Evolutionary conservation across 176 grass and related monocot species (phyloP).

Genomic region (Musa schizocarpa): DNA sequence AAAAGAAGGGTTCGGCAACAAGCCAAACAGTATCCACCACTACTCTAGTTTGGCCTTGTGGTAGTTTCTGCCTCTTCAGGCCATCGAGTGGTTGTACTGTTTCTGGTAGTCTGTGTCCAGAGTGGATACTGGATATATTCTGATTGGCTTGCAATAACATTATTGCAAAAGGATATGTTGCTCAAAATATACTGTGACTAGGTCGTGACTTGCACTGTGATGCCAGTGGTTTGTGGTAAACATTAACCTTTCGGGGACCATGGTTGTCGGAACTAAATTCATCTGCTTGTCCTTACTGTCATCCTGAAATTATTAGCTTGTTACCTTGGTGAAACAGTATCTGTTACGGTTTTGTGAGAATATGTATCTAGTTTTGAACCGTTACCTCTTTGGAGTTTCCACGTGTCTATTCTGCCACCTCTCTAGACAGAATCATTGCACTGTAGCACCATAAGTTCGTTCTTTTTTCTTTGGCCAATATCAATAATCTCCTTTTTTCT

Average conservation of each 20-base stretch:
- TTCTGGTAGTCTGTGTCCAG: not conserved
- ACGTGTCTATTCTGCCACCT: too few relatives aligned
- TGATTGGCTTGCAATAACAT: too few relatives aligned
- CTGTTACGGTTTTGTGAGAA: not conserved
- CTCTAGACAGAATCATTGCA: too few relatives aligned
- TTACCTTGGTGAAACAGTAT: not conserved
- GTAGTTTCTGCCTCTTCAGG: not conserved
- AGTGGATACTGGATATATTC: not conserved
- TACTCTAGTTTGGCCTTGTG: constrained; percentile 18
- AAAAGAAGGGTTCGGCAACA: constrained; percentile 46
- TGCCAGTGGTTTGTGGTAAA: not conserved
- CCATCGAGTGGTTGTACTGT: not conserved
- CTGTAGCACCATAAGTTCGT: not conserved
- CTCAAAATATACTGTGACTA: not conserved
- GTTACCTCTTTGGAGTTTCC: not conserved
- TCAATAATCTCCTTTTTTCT: too few relatives aligned
- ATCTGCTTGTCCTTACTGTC: not conserved
- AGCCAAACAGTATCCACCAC: constrained; percentile 53
- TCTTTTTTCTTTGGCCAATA: too few relatives aligned
- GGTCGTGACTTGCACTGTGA: not conserved
- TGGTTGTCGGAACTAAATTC: not conserved
- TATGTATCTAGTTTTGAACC: not conserved
- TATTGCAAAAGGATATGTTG: too few relatives aligned
- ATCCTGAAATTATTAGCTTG: not conserved
- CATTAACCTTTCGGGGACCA: not conserved